These are phyloP conservation scores for Scorias spongiosa DNA, from an alignment of 2,329 filamentous ascomycete genomes.

Conservation along the genomic window DNA sequence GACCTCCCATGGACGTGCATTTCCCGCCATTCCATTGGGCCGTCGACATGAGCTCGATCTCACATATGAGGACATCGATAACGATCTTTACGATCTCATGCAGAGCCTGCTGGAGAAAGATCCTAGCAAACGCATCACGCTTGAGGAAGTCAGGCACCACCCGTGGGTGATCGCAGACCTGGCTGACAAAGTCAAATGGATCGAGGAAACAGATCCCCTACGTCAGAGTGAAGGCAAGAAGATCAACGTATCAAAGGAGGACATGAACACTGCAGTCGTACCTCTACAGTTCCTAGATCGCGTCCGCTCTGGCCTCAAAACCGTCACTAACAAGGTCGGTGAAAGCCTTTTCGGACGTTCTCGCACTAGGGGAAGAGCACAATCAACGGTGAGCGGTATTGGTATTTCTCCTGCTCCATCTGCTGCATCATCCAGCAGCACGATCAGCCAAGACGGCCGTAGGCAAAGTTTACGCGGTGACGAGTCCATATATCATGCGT, in stretches of 20 bases:
- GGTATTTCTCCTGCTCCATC: conserved; percentile 39
- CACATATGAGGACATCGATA: conserved; percentile 72
- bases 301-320: conserved; percentile 58
- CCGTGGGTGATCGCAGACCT: conserved; percentile 78
- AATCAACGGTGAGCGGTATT: conserved; percentile 37
- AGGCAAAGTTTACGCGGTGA: conserved; percentile 44
- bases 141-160: conserved; percentile 87
- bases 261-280: conserved; percentile 80
- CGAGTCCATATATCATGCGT: conserved; percentile 37
- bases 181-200: conserved; percentile 59
- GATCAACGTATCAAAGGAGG: conserved; percentile 83
- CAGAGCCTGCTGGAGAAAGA: conserved; percentile 74
- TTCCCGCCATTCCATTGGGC: conserved; percentile 35
- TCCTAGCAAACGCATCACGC: conserved; percentile 70
- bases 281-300: conserved; percentile 78
- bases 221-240: conserved; percentile 62
- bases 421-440: conserved; percentile 37
- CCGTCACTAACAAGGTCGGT: conserved; percentile 27
- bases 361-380: conserved; percentile 42
- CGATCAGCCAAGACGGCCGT: conserved; percentile 39
- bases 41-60: conserved; percentile 67
- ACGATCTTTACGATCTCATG: conserved; percentile 64
- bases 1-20: conserved; percentile 31
- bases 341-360: conserved; percentile 32
- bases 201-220: conserved; percentile 85